Base-by-base conservation (phyloP, 441 rosid genomes). In the Euphorbia schlechtendalii region DNA sequence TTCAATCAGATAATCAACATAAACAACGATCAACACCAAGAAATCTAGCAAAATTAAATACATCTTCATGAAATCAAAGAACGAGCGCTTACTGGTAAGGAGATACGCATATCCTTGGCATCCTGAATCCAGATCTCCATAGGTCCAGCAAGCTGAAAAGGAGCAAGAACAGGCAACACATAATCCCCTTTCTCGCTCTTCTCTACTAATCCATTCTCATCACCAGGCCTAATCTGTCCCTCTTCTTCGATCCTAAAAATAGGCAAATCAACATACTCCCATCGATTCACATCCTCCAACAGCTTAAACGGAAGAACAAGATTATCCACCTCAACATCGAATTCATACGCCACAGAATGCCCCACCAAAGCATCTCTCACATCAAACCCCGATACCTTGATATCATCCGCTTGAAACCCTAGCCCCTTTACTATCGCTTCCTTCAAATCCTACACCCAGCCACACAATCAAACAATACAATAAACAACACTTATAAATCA, bases 121-220 rank as follows among this genome's bases (percentile, higher is more conserved):
- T 92, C 96, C 73, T 85, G 96, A 69, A 92, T 83, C 98, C 98
- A 92, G 41, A 92, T 68, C 76, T 90, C 97, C 90, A 92, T 86
- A 1, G 98, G 98, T 12, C 97, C 98, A 54, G 96, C 94, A 61
- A 92, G 82, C 78, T 90, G 98, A 63, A 92, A 92, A 5, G 96
- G 97, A 61, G 90, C 89, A 61, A 92, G 73, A 71, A 90, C 88
- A 48, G 94, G 94, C 61, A 84, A 62, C 8, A 65, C 81, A 21
- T 80, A 45, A 30, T 67, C 83, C 54, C 64, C 55, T 21, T 73
- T 71, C 43, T 60, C 56, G 68, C 73, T 72, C 66, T 46, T 64
- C 65, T 81, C 82, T 66, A 83, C 81, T 69, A 88, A 67, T 62
- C 72, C 80, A 13, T 81, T 83, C 17, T 69, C 77, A 6, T 59